phyloP scores from a whole-genome alignment of 495 filamentous ascomycete species.

The Podospora anserina region DNA sequence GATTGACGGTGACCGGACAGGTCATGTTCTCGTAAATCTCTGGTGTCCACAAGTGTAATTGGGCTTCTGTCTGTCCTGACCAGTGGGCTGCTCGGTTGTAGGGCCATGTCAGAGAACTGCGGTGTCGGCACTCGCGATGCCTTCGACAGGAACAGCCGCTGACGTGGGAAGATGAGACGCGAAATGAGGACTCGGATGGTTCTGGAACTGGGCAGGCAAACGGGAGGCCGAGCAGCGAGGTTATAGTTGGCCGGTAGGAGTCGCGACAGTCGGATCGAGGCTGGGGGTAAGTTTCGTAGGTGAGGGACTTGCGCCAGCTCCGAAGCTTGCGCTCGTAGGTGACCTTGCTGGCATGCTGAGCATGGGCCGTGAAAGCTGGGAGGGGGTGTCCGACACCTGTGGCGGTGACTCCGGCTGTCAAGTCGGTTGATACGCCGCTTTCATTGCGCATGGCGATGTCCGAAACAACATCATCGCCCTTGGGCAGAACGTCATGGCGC shows the following conservation, averaged over 20 bases:
- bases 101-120: conserved; percentile 4
- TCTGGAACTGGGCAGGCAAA: not conserved
- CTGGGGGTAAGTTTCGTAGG: conserved; percentile 24
- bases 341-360: conserved; percentile 21
- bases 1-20: conserved; percentile 23
- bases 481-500: conserved; percentile 21
- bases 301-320: conserved; percentile 25
- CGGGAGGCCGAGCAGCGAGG: conserved; percentile 6
- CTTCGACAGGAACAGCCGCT: conserved; percentile 15
- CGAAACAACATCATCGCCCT: conserved; percentile 17
- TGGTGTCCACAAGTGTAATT: conserved; percentile 29
- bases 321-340: conserved; percentile 27
- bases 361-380: conserved; percentile 23
- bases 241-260: not conserved
- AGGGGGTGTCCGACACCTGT: conserved; percentile 10
- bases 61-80: conserved; percentile 27
- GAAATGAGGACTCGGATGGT: conserved; percentile 10
- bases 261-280: not conserved
- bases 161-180: conserved; percentile 18
- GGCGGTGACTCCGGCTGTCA: conserved; percentile 13
- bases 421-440: conserved; percentile 11
- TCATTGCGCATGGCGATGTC: conserved; percentile 22
- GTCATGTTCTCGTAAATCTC: conserved; percentile 28
- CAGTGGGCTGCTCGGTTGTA: conserved; percentile 28
- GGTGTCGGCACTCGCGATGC: conserved; percentile 16